Percentiles rank a stretch among this genome's conserved stretches.
Evolutionary conservation across 2,329 filamentous ascomycete genomes (phyloP).

Genomic region (Epichloe sylvatica): DNA sequence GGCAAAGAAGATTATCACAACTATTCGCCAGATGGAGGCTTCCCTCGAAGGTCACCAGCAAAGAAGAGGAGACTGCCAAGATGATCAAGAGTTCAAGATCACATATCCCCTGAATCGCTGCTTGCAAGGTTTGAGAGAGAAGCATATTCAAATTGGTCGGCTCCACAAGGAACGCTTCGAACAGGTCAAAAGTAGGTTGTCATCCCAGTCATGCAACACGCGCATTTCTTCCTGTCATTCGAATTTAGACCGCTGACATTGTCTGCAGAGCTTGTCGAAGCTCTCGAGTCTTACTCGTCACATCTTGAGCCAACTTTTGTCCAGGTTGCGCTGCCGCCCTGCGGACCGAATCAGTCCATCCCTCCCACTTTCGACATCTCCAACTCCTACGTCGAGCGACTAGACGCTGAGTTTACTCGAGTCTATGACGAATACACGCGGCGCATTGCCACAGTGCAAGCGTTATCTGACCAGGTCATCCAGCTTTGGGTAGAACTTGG

Average conservation of each 20-base stretch:
- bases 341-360: slow-evolving; percentile 58
- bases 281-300: slow-evolving; percentile 88
- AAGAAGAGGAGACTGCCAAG: slow-evolving; percentile 47
- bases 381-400: slow-evolving; percentile 66
- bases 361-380: slow-evolving; percentile 87
- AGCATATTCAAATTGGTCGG: slow-evolving; percentile 64
- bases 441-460: slow-evolving; percentile 61
- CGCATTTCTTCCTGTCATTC: not conserved
- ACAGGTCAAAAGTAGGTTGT: slow-evolving; percentile 72
- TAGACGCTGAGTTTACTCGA: slow-evolving; percentile 83
- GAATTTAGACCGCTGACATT: not conserved
- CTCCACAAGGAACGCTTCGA: slow-evolving; percentile 85
- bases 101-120: slow-evolving; percentile 77
- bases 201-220: no score
- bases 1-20: slow-evolving; percentile 68
- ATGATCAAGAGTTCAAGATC: slow-evolving; percentile 56
- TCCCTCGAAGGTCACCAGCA: slow-evolving; percentile 67
- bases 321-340: slow-evolving; percentile 71
- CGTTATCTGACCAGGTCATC: slow-evolving; percentile 71
- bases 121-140: slow-evolving; percentile 69
- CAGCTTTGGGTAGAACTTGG: slow-evolving; percentile 92
- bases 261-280: slow-evolving; percentile 70
- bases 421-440: slow-evolving; percentile 94
- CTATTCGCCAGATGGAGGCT: slow-evolving; percentile 84
- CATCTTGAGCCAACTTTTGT: slow-evolving; percentile 87